phyloP scores from a whole-genome alignment of 306 rosid genomes.

The Malus domestica region DNA sequence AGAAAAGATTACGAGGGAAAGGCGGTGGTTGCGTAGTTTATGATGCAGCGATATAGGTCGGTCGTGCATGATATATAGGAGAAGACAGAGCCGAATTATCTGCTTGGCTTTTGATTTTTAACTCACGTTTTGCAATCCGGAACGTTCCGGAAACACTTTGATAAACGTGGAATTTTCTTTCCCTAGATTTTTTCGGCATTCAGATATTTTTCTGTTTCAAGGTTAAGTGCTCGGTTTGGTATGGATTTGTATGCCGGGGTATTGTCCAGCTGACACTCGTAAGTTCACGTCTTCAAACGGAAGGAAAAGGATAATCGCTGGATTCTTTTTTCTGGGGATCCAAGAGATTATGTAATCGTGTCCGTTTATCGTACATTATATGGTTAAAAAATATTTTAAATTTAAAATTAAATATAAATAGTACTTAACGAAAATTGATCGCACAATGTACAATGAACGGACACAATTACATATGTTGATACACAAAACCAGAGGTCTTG shows the following conservation, averaged over 20 bases:
- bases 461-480: too few relatives aligned
- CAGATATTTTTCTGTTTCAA: not conserved
- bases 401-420: too few relatives aligned
- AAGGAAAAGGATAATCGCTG: too few relatives aligned
- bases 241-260: too few relatives aligned
- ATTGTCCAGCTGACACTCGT: too few relatives aligned
- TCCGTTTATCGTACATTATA: fast-evolving
- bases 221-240: too few relatives aligned
- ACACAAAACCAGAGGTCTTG: too few relatives aligned
- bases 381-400: too few relatives aligned
- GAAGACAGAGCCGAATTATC: not conserved
- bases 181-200: not conserved
- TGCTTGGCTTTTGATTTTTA: not conserved
- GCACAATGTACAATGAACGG: too few relatives aligned
- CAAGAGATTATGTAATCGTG: fast-evolving
- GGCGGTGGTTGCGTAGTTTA: not conserved
- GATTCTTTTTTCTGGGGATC: too few relatives aligned
- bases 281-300: too few relatives aligned
- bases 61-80: not conserved
- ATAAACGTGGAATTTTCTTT: not conserved
- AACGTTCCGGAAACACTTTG: not conserved
- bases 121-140: not conserved
- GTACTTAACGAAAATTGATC: too few relatives aligned
- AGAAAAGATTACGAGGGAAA: not conserved
- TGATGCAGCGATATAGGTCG: not conserved